Base-by-base conservation (phyloP, 2,329 filamentous ascomycete species). In the Colletotrichum liriopes region DNA sequence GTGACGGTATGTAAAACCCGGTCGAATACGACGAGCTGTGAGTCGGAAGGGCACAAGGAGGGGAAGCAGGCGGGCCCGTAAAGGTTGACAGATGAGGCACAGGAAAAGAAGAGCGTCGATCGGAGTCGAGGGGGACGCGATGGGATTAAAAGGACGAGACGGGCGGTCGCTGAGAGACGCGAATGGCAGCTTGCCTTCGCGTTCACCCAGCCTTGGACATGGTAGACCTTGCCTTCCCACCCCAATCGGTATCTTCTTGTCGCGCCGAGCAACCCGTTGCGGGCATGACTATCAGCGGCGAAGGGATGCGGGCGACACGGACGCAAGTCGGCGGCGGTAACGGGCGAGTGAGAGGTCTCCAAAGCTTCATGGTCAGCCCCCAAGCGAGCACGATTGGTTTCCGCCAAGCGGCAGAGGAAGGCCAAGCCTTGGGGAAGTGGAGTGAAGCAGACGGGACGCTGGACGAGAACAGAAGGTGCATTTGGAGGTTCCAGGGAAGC, bases 401-500 rank as follows among this genome's bases (percentile, higher is more conserved):
- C 5, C 47, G 65, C 70, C 70, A 72, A 72, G 70, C 43, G 37
- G 16, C 23, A 72, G n/a, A 69, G 70, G 65, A 72, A 43, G 65
- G 70, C 70, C 65, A 72, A 72, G 70, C 55, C 65, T 72, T 55
- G 65, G 60, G 59, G 59, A 65, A 59, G 65, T 72, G 70, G 70
- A 72, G 70, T 70, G 54, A 69, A 72, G 70, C 54, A 65, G 29
- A 51, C 70, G 59, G 65, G 45, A 64, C 12, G 65, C 59, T 69
- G 32, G 59, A 72, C 70, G 32, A 72, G 65, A 72, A 72, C 45
- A 72, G 70, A 69, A 72, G 70, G 70, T 72, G 70, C 23, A 55
- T 62, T 51, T 49, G 59, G 47, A 55, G 26, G 23, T 37, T 59
- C 32, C 65, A 65, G 59, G 59, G 26, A 52, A 47, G 59, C 11